Evolutionary conservation across 2,329 filamentous ascomycete genomes (phyloP).

Genomic region (Trichophyton simii): DNA sequence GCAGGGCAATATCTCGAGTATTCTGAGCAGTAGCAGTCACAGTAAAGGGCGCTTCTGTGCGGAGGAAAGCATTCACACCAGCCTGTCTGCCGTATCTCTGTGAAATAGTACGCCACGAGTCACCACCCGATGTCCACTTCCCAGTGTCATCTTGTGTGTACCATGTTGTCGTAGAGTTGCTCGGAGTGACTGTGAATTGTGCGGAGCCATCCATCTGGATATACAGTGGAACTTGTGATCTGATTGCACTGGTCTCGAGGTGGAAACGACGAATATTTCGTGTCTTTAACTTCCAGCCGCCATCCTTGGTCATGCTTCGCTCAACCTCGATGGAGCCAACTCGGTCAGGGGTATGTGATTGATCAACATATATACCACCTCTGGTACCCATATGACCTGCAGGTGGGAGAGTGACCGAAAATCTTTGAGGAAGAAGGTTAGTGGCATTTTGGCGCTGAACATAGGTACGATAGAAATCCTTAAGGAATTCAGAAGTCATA

Average conservation of each 20-base stretch:
- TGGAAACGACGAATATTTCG: slow-evolving; percentile 35
- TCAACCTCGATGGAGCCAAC: slow-evolving; percentile 38
- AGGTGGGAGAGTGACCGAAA: slow-evolving; percentile 40
- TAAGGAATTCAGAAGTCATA: slow-evolving; percentile 40
- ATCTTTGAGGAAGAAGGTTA: slow-evolving; percentile 22
- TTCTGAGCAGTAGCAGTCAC: slow-evolving; percentile 25
- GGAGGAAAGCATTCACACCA: slow-evolving; percentile 42
- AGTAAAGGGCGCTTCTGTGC: slow-evolving; percentile 34
- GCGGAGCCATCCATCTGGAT: slow-evolving; percentile 15
- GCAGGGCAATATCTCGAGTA: slow-evolving; percentile 34
- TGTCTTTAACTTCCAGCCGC: slow-evolving; percentile 28
- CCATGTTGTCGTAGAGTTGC: slow-evolving; percentile 13
- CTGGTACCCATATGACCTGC: slow-evolving; percentile 42
- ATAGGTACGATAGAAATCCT: slow-evolving; percentile 36
- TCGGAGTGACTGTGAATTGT: slow-evolving; percentile 12
- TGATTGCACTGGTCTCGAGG: slow-evolving; percentile 13
- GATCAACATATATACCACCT: slow-evolving; percentile 39
- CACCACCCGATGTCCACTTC: slow-evolving; percentile 15
- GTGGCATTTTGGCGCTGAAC: slow-evolving; percentile 2
- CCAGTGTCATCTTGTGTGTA: slow-evolving; percentile 16
- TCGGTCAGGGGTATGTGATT: slow-evolving; percentile 39
- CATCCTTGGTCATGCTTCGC: slow-evolving; percentile 14
- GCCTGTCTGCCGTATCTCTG: slow-evolving; percentile 37
- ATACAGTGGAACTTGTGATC: slow-evolving; percentile 7
- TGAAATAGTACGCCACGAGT: slow-evolving; percentile 18